Conservation (phyloP, 179 eudicot genomes). For the Pouteria campechiana region DNA sequence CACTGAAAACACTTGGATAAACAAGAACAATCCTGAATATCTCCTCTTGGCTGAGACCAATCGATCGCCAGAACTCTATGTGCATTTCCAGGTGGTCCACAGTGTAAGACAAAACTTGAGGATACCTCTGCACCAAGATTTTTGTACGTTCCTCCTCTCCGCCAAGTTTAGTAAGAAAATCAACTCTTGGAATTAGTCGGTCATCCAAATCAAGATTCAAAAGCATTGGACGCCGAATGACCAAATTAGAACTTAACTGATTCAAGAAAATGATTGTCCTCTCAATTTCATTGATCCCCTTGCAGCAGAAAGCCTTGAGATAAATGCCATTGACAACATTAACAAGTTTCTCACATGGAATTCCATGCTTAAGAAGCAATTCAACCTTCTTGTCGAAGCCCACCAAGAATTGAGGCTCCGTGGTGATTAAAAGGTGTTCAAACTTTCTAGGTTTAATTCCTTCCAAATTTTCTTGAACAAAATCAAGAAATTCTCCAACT, state of each 20-base stretch:
- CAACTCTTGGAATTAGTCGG: slow-evolving; percentile 61
- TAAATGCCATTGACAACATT: slow-evolving; percentile 59
- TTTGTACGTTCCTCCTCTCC: slow-evolving; percentile 49
- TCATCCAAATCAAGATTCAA: slow-evolving; percentile 66
- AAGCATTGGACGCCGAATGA: slow-evolving; percentile 50
- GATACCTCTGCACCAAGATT: slow-evolving; percentile 48
- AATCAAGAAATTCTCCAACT: slow-evolving; percentile 31
- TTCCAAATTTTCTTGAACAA: slow-evolving; percentile 18
- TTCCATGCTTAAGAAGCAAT: slow-evolving; percentile 41
- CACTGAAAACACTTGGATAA: slow-evolving; percentile 73
- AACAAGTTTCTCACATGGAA: slow-evolving; percentile 50
- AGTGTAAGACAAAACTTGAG: slow-evolving; percentile 55
- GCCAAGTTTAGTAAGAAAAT: slow-evolving; percentile 51
- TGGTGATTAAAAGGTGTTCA: slow-evolving; percentile 37
- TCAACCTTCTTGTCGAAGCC: slow-evolving; percentile 56
- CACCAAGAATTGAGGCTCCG: slow-evolving; percentile 38
- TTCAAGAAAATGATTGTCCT: slow-evolving; percentile 43
- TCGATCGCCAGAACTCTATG: slow-evolving; percentile 68
- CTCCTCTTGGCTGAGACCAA: slow-evolving; percentile 51
- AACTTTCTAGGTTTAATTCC: slow-evolving; percentile 43
- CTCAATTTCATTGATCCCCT: slow-evolving; percentile 52
- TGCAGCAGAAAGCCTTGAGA: slow-evolving; percentile 59
- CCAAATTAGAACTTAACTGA: slow-evolving; percentile 47
- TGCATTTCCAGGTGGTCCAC: slow-evolving; percentile 58
- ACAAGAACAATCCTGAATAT: slow-evolving; percentile 60